Percentiles rank a stretch among this genome's conserved stretches.
Evolutionary conservation across 306 rosid species (phyloP).

Genomic region (Amphicarpaea edgeworthii): DNA sequence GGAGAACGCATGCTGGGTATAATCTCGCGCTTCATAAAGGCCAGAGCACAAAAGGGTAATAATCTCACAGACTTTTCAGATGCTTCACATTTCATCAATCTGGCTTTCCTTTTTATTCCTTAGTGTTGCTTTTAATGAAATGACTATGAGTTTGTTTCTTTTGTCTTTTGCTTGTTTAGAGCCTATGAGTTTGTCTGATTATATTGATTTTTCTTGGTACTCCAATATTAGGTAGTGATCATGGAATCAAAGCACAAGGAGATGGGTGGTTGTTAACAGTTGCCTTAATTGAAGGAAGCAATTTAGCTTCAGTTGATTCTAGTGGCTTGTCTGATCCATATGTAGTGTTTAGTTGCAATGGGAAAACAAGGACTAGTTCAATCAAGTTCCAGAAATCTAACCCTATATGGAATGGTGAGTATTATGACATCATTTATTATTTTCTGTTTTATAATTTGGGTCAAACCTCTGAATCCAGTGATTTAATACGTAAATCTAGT

Average conservation of each 20-base stretch:
- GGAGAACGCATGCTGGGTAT: conserved; percentile 79
- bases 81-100: conserved; percentile 6
- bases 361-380: conserved; percentile 94
- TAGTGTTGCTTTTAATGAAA: conserved; percentile 32
- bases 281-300: conserved; percentile 91
- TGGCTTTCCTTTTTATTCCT: conserved; percentile 34
- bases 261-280: conserved; percentile 98
- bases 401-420: conserved; percentile 92
- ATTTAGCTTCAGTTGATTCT: conserved; percentile 88
- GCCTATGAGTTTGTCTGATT: conserved; percentile 37
- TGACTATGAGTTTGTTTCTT: conserved; percentile 19
- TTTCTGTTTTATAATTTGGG: conserved; percentile 27
- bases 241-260: conserved; percentile 97
- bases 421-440: conserved; percentile 35
- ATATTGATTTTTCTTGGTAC: conserved; percentile 25
- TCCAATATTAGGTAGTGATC: conserved; percentile 81
- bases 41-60: conserved; percentile 89
- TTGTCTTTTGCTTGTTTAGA: not conserved
- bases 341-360: conserved; percentile 92
- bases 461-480: conserved; percentile 17
- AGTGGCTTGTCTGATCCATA: conserved; percentile 94
- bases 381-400: conserved; percentile 91
- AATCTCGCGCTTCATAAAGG: conserved; percentile 92
- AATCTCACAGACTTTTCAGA: conserved; percentile 39
- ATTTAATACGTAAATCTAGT: conserved; percentile 12